Base-by-base conservation (phyloP, 345 rosid genomes). In the Populus alba region DNA sequence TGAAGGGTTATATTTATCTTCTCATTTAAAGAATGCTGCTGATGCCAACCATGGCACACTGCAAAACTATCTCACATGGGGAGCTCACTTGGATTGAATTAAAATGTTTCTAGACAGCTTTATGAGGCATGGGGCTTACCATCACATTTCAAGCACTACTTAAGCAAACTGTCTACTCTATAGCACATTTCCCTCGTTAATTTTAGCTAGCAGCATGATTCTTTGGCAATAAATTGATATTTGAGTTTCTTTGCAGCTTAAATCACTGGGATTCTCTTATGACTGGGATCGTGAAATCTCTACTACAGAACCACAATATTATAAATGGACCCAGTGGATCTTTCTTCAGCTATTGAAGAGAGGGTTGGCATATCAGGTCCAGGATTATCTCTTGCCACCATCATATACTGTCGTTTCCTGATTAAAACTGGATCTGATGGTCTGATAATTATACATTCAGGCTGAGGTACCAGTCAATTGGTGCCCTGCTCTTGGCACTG, bases 401-500 rank as follows among this genome's bases (percentile, higher is more conserved):
- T 67, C 73, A 29, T 61, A 43, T 75, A 43, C 59, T 38, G 59
- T 68, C 79, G 57, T 81, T 49, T 82, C 23, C 69, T 37, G 67
- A 66, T 55, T 63, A 72, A 76, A 85, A 67, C 68, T 66, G 49
- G 59, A 17, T 39, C 77, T 81, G 72, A 78, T 73, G 85, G 77
- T 80, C 43, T 51, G 27, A 35, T 66, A 43, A 68, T 73, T 82
- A 38, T 75, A 23, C 35, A 63, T 73, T 86, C 80, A 94, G 99
- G 98, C 99, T 82, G 99, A 93, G 88, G 99, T 93, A 71, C 97
- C 98, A 2, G 98, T 95, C 73, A 95, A 93, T 76, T 95, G 99
- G 99, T 95, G 99, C 76, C 99, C 99, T 67, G 99, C 96, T 77
- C 99, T 95, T 85, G 97, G 99, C 41, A 95, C 99, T 22, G 99